These are phyloP conservation scores for Irpex lacteus DNA, from an alignment of 1,284 basidiomycete genomes.

Conservation along the genomic window DNA sequence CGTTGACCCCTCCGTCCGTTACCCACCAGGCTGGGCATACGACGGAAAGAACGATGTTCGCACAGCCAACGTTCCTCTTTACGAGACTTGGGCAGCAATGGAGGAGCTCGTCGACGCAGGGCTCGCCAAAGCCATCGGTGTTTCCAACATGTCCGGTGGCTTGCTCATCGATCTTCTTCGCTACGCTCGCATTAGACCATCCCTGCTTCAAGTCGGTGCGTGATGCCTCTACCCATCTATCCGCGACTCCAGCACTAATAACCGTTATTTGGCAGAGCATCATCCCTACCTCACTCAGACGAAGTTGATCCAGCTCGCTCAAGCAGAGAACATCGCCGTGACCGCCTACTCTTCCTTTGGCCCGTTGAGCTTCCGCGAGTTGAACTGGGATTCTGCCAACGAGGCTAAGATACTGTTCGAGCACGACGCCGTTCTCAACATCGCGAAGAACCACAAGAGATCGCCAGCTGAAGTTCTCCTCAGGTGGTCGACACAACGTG, in stretches of 20 bases:
- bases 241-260: background rate
- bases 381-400: slow-evolving; percentile 20
- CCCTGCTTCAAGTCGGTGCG: slow-evolving; percentile 25
- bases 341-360: slow-evolving; percentile 28
- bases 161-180: slow-evolving; percentile 25
- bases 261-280: slow-evolving; percentile 16
- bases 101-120: slow-evolving; percentile 25
- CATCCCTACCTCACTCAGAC: slow-evolving; percentile 25
- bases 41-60: slow-evolving; percentile 24
- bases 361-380: slow-evolving; percentile 24
- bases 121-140: slow-evolving; percentile 22
- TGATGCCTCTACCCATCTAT: background rate
- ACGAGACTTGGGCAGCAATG: slow-evolving; percentile 26
- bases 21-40: slow-evolving; percentile 24
- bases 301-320: slow-evolving; percentile 21
- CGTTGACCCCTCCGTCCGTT: slow-evolving; percentile 21
- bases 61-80: slow-evolving; percentile 21
- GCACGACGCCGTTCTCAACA: slow-evolving; percentile 19
- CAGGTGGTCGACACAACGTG: slow-evolving; percentile 25
- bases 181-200: slow-evolving; percentile 24
- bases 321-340: slow-evolving; percentile 20
- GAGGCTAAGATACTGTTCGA: slow-evolving; percentile 21
- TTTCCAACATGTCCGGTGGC: slow-evolving; percentile 24
- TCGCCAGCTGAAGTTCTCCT: slow-evolving; percentile 24
- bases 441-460: slow-evolving; percentile 18